Conservation (phyloP, 352 stramenopile genomes). For the Plasmopara halstedii region DNA sequence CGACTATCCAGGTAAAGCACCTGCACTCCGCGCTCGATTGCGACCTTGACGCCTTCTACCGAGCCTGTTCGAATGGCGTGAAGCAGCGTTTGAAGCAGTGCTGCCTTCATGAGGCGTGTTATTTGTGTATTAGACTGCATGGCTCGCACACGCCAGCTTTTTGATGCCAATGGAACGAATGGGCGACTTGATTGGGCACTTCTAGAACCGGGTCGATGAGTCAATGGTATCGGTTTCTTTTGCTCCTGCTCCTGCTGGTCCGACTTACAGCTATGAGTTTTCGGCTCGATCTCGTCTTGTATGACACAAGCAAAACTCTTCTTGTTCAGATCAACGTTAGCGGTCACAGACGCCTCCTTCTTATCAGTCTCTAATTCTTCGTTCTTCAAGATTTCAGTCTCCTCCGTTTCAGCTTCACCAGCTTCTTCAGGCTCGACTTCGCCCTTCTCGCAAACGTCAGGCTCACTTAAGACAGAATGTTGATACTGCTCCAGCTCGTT, state of each 20-base stretch:
- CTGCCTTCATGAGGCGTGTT: slow-evolving; percentile 69
- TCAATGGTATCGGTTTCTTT: background rate
- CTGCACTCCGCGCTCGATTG: slow-evolving; percentile 75
- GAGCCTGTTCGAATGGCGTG: slow-evolving; percentile 73
- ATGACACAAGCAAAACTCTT: slow-evolving; percentile 6
- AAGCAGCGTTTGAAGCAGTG: slow-evolving; percentile 77
- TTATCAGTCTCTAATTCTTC: background rate
- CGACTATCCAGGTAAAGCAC: slow-evolving; percentile 71
- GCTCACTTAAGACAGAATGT: background rate
- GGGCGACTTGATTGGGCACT: slow-evolving; percentile 23
- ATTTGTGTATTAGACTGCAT: slow-evolving; percentile 60
- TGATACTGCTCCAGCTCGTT: slow-evolving; percentile 3
- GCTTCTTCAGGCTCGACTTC: slow-evolving; percentile 14
- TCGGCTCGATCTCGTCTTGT: slow-evolving; percentile 19
- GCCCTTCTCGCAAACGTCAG: slow-evolving; percentile 5
- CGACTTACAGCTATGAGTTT: slow-evolving; percentile 10
- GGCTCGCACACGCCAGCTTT: slow-evolving; percentile 40
- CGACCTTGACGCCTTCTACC: slow-evolving; percentile 74
- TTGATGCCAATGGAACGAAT: slow-evolving; percentile 42
- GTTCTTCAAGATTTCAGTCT: slow-evolving; percentile 13
- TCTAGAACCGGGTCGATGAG: slow-evolving; percentile 17
- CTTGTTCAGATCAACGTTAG: slow-evolving; percentile 5
- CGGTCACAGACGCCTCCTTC: background rate
- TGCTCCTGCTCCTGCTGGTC: slow-evolving; percentile 4
- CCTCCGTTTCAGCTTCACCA: slow-evolving; percentile 13